Evolutionary conservation across 768 basidiomycete species (phyloP), one percentile per base, ranked within the genome.

Genomic region (Zangia roseola): DNA sequence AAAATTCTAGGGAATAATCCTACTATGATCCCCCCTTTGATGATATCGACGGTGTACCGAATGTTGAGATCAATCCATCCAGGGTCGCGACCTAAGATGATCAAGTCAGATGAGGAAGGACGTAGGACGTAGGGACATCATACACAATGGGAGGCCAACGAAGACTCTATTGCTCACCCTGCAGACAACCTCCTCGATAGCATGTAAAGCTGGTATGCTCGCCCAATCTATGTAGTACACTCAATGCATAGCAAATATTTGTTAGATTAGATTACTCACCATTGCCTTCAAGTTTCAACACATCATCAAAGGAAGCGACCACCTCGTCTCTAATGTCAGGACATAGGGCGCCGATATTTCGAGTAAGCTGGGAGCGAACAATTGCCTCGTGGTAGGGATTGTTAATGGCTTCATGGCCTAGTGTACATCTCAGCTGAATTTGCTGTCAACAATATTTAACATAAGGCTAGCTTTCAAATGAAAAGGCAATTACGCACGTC

Each of bases 131-230:
- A 21, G 19, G 12, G 16, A 2, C 31, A 12, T 26, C 34, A 35
- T 36, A 77, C 79, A 80, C 4, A 75, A 33, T 5, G 76, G 75
- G 21, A 70, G 58, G 0, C 78, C 80, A 16, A 80, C 72, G 49
- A 81, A 76, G 6, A 74, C 44, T 10, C 81, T 70, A 51, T 76
- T 78, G 43, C 61, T 71, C 3, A 68, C 62, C 26, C 75, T 69
- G 25, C 69, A 66, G 6, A 80, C 62, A n/a, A 80, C 60, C 24
- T 66, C 51, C 49, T 60, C 65, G n/a, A 69, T 52, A 0, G 49
- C 60, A 2, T 65, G 55, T 16, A 67, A 25, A 4, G 56, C 65
- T 0, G 60, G 57, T 17, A 75, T 45, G 2, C 53, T 48, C 7
- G 56, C 57, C 78, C 77, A 79, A 19, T 73, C 75, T 76, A 4